These are phyloP conservation scores for Apiotrichum domesticum DNA, from an alignment of 1,284 basidiomycete species.

Conservation along the genomic window DNA sequence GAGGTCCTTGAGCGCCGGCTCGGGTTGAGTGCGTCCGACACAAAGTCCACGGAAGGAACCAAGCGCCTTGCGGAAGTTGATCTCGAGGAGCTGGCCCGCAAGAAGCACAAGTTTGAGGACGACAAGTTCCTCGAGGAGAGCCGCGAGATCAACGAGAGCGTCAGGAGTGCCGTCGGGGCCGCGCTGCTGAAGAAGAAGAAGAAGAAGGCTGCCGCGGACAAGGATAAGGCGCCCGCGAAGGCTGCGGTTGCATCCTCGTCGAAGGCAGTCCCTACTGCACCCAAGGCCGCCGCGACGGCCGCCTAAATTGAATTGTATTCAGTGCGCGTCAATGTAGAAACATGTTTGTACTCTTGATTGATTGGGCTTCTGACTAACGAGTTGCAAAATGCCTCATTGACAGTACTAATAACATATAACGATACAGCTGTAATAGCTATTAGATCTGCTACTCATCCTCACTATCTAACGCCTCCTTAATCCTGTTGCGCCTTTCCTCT, in stretches of 20 bases:
- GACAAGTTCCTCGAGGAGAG: conserved; percentile 8
- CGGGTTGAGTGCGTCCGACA: conserved; percentile 53
- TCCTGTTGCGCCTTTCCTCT: conserved; percentile 19
- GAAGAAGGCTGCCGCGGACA: conserved; percentile 13
- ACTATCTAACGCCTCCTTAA: conserved; percentile 25
- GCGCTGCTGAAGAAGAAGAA: conserved; percentile 40
- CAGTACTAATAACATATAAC: neutral
- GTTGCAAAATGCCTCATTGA: no score
- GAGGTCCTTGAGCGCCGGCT: conserved; percentile 75
- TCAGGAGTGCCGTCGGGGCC: conserved; percentile 74
- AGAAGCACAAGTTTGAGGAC: conserved; percentile 62
- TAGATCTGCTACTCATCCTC: conserved; percentile 13
- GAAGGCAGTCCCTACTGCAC: conserved; percentile 11
- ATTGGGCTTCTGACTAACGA: neutral
- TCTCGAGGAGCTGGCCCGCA: conserved; percentile 54
- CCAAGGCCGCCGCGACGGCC: conserved; percentile 17
- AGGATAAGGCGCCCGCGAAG: conserved; percentile 31
- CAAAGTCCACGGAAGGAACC: conserved; percentile 16
- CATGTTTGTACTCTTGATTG: neutral
- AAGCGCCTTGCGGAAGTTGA: conserved; percentile 49
- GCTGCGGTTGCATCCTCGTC: conserved; percentile 17
- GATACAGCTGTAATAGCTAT: neutral
- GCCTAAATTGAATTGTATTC: conserved; percentile 16
- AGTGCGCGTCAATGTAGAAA: neutral
- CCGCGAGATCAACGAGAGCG: conserved; percentile 10